Base-by-base conservation (phyloP, 2,329 filamentous ascomycete species). In the Metarhizium robertsii region DNA sequence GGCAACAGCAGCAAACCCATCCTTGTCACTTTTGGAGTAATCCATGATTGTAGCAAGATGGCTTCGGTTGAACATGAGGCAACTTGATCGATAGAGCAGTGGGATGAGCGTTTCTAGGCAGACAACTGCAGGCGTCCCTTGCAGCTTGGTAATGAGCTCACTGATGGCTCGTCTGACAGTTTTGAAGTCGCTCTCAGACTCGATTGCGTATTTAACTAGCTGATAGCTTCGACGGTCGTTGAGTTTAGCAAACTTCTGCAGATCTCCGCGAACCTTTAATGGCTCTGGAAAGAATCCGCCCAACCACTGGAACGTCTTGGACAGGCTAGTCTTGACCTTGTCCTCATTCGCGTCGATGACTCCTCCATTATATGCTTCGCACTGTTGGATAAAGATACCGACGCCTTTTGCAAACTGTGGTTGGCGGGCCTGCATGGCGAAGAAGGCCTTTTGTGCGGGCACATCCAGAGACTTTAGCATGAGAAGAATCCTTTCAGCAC, bases 171-270 rank as follows among this genome's bases (percentile, higher is more conserved):
- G 90, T 59, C 87, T 83, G 48, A 96, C 90, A 43, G 90, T 96
- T 64, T 90, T 87, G 70, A 96, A 97, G 66, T 99, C 94, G 63
- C 88, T 92, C 59, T 92, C 87, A 3, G 88, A 84, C 34, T 85
- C 86, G 67, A 92, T 90, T 53, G 90, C 85, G 68, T 92, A 96
- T 56, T 88, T 86, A 61, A 96, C 84, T 25, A 99, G 82, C 64
- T 95, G 88, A 69, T 96, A 97, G 63, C 83, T 88, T 55, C 94
- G 86, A 53, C 92, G 86, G 67, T 99, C 92, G 65, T 97, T 90
- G 62, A 86, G 79, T 69, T 92, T 96, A 42, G 90, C 91, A 67
- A 96, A 97, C 64, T 89, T 95, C 73, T 89, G 86, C 13, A 99
- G 75, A 69, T 97, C 91, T 16, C 84, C 81, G 38, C 81, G 82